Conservation (phyloP, 805 yeast genomes). For the Saturnispora gosingensis region DNA sequence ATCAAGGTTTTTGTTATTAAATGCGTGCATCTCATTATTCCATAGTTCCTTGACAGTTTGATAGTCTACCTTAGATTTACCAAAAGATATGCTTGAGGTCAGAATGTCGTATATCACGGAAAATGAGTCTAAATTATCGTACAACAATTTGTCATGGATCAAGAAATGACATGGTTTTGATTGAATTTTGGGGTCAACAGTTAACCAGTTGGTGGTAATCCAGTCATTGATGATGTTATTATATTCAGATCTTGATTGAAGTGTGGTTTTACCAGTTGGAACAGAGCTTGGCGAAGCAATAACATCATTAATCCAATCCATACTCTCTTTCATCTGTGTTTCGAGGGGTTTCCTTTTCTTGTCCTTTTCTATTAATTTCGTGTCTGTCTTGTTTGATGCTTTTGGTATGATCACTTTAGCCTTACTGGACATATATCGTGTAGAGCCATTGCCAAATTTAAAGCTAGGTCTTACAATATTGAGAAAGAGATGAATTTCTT, state of each 20-base stretch:
- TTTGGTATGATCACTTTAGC: neutral
- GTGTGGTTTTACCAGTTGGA: conserved; percentile 8
- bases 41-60: conserved; percentile 8
- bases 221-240: conserved; percentile 20
- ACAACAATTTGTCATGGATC: conserved; percentile 22
- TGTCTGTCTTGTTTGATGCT: neutral
- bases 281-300: neutral
- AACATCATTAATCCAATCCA: neutral
- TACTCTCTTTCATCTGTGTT: neutral
- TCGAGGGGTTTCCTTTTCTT: neutral
- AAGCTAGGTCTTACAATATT: neutral
- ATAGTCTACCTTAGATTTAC: neutral
- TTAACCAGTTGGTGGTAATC: conserved; percentile 18
- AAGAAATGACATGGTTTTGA: conserved; percentile 18
- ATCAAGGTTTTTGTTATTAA: neutral
- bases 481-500: neutral
- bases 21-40: conserved; percentile 14
- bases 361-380: neutral
- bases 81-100: neutral
- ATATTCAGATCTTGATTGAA: conserved; percentile 16
- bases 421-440: neutral
- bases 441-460: neutral
- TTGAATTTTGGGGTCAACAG: conserved; percentile 11
- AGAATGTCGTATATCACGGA: conserved; percentile 14
- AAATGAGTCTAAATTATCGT: conserved; percentile 13